A percentile compares a stretch with the other conserved stretches of the same genome.
phyloP scores from a whole-genome alignment of 306 rosid species.

The Aeschynomene evenia region DNA sequence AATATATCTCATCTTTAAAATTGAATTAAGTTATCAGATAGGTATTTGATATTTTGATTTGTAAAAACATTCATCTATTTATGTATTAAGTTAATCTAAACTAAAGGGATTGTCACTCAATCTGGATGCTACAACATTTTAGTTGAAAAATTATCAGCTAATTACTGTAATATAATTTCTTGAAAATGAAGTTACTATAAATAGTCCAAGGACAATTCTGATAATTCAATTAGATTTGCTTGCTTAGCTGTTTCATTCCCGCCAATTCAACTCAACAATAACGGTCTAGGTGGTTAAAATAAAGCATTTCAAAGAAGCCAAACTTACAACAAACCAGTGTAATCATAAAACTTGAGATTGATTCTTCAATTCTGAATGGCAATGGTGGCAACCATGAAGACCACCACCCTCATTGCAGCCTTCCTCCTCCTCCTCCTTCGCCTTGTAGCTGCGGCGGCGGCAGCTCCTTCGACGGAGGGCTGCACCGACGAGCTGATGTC shows the following conservation, averaged over 20 bases:
- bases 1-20: too few relatives aligned
- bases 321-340: not conserved
- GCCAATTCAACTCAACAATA: not conserved
- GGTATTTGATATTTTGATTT: too few relatives aligned
- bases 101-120: too few relatives aligned
- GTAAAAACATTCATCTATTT: too few relatives aligned
- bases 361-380: not conserved
- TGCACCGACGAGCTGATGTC: constrained; percentile 50
- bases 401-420: not conserved
- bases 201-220: not conserved
- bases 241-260: not conserved
- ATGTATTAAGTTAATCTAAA: too few relatives aligned
- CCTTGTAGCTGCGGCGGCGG: not conserved
- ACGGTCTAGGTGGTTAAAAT: not conserved
- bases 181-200: too few relatives aligned
- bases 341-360: not conserved
- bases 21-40: too few relatives aligned
- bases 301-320: not conserved
- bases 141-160: too few relatives aligned
- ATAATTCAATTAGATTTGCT: not conserved
- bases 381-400: constrained; percentile 2
- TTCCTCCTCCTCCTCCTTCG: constrained; percentile 22
- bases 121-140: too few relatives aligned
- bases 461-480: not conserved
- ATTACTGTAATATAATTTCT: too few relatives aligned